Conservation (phyloP, 192 early-diverging fungal genomes). For the Coemansia sp. region DNA sequence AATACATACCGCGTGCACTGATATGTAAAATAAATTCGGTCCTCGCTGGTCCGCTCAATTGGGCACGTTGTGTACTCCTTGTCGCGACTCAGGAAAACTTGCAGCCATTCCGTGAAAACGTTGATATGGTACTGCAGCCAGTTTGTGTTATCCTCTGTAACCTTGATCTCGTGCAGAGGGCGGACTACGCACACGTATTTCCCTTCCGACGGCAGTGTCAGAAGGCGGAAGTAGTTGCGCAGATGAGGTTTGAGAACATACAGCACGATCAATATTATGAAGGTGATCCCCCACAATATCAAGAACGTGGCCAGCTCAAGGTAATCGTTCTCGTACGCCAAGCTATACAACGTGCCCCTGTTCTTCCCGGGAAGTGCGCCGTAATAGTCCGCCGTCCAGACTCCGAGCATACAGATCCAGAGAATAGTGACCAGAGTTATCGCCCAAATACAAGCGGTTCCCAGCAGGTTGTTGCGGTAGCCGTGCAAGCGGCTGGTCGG, state of each 20-base stretch:
- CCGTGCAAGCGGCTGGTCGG: slow-evolving; percentile 36
- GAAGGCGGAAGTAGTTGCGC: slow-evolving; percentile 71
- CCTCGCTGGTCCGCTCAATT: slow-evolving; percentile 69
- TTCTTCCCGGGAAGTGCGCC: slow-evolving; percentile 39
- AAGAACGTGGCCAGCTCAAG: slow-evolving; percentile 49
- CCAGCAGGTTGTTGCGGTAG: slow-evolving; percentile 42
- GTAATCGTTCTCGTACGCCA: slow-evolving; percentile 56
- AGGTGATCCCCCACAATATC: slow-evolving; percentile 52
- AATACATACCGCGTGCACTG: too few relatives aligned
- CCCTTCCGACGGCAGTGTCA: slow-evolving; percentile 48
- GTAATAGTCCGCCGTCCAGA: slow-evolving; percentile 58
- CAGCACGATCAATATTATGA: slow-evolving; percentile 48
- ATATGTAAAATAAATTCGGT: too few relatives aligned
- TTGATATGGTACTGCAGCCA: slow-evolving; percentile 39
- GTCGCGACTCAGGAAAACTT: slow-evolving; percentile 29
- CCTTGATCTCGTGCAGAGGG: slow-evolving; percentile 51
- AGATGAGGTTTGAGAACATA: slow-evolving; percentile 50
- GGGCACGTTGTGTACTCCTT: slow-evolving; percentile 47
- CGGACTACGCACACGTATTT: slow-evolving; percentile 55
- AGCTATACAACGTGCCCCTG: slow-evolving; percentile 54
- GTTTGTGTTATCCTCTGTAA: slow-evolving; percentile 50
- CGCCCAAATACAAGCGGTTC: slow-evolving; percentile 35
- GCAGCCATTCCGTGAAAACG: slow-evolving; percentile 33
- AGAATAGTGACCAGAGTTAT: slow-evolving; percentile 29
- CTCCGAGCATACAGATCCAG: slow-evolving; percentile 49